Evolutionary conservation across 768 basidiomycete genomes (phyloP).

Genomic region (Hygrocybe coccinea): DNA sequence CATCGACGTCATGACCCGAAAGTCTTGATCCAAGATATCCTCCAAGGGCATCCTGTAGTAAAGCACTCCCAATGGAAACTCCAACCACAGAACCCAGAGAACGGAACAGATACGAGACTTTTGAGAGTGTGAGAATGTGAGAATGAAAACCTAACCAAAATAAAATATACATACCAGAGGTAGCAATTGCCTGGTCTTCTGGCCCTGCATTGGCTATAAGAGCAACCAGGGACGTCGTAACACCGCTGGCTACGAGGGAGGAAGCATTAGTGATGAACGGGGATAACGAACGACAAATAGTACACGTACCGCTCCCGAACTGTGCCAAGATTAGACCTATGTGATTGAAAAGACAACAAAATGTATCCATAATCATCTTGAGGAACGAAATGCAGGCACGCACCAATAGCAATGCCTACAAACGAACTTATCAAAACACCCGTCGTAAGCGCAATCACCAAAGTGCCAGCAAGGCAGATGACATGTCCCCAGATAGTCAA

Average conservation of each 20-base stretch:
- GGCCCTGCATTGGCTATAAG: constrained; percentile 60
- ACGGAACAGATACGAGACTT: constrained; percentile 64
- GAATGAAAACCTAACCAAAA: neutral
- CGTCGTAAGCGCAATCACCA: constrained; percentile 35
- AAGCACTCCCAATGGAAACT: constrained; percentile 50
- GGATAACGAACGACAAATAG: neutral
- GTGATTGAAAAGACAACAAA: neutral
- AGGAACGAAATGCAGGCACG: constrained; percentile 9
- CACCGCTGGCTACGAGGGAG: constrained; percentile 38
- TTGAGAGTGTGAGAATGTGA: neutral
- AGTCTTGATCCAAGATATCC: constrained; percentile 40
- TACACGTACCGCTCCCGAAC: neutral
- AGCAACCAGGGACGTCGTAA: constrained; percentile 56
- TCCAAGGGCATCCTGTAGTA: constrained; percentile 51
- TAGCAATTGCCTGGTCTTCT: constrained; percentile 60
- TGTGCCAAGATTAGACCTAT: neutral
- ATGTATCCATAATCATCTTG: neutral
- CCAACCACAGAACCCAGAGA: constrained; percentile 57
- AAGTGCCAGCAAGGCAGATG: constrained; percentile 35
- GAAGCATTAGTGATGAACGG: neutral
- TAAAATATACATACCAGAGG: constrained; percentile 42
- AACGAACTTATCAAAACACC: constrained; percentile 36
- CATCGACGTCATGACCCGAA: constrained; percentile 43
- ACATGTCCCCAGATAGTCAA: constrained; percentile 43
- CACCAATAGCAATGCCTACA: constrained; percentile 40